Percentiles rank a stretch among this genome's conserved stretches.
These are phyloP conservation scores for Thyridium curvatum DNA, from an alignment of 2,329 filamentous ascomycete genomes.

Conservation along the genomic window DNA sequence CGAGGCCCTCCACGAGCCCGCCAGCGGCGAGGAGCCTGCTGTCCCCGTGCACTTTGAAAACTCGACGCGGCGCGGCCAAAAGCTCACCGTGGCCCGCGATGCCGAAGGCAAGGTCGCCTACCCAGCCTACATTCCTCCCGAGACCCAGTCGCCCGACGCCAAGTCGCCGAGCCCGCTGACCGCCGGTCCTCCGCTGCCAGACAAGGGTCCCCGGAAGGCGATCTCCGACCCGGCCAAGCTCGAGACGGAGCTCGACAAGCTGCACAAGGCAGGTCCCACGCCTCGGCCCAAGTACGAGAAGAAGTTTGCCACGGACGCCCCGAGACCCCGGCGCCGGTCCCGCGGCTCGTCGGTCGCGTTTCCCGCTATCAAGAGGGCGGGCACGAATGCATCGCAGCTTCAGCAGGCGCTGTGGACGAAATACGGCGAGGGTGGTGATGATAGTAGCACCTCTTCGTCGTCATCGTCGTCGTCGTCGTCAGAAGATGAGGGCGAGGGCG, in stretches of 20 bases:
- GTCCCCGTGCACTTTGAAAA: conserved; percentile 18
- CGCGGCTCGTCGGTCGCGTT: conserved; percentile 11
- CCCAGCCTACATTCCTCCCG: conserved; percentile 23
- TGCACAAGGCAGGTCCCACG: conserved; percentile 1
- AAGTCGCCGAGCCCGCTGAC: conserved; percentile 8
- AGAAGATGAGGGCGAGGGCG: conserved; percentile 13
- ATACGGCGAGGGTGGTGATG: conserved; percentile 10
- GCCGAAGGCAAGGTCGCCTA: conserved; percentile 20
- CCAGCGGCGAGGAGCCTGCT: not conserved
- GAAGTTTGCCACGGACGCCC: conserved; percentile 14
- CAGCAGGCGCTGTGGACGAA: conserved; percentile 16
- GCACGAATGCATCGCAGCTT: conserved; percentile 19
- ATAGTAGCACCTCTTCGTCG: conserved; percentile 13
- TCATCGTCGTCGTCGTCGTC: conserved; percentile 16
- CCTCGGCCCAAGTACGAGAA: conserved; percentile 3
- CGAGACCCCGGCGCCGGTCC: conserved; percentile 5
- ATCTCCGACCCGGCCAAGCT: conserved; percentile 7
- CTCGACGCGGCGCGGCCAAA: conserved; percentile 15
- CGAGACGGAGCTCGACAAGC: not conserved
- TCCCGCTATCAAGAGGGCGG: conserved; percentile 12
- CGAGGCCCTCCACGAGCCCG: not conserved
- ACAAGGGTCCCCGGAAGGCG: conserved; percentile 5
- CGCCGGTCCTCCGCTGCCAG: not conserved
- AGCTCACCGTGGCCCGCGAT: conserved; percentile 22
- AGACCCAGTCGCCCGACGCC: conserved; percentile 7